Evolutionary conservation across 164 flowering plant species (phyloP), one percentile per base, ranked within the genome.

Genomic region (Protea cynaroides): DNA sequence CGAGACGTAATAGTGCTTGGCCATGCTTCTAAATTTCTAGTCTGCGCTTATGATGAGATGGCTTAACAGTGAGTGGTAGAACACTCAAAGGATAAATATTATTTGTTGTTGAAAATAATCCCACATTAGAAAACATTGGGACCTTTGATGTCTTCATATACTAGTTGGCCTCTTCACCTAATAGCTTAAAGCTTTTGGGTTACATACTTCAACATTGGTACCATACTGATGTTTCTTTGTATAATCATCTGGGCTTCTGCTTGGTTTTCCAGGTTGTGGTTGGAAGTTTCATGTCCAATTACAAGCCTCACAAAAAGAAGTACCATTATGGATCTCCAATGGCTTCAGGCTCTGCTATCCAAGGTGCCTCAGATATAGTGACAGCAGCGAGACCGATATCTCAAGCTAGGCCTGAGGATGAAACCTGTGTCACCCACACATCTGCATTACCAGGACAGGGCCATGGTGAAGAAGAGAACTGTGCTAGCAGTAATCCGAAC

Each of bases 271-370:
- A 89, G 96, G 67, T 84, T 71, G 93, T 89, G 65, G 75, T 89
- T 25, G 93, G 92, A 23, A 89, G 86, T 75, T 89, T 89, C 78
- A 65, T 78, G 79, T 86, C 89, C 37, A 78, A 73, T 38, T 71
- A 52, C 55, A 80, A 79, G 64, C 44, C 34, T 8, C 85, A 77
- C 5, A 89, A 79, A 58, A 75, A 66, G 59, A 86, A 73, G 77
- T 68, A 76, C 25, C 65, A 71, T 13, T 70, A 67, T 8, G 82
- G 74, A 71, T 58, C 76, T 24, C 62, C 74, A 19, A 46, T 47
- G 18, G 51, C 80, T 12, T 55, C 82, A 7, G 24, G 59, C 53
- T 69, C 73, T 29, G 34, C 5, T 29, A 5, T 29, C 34, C 34
- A 29, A 8, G 40, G 58, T 61, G 66, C 69, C 65, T 67, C 79